Evolutionary conservation across 2,329 filamentous ascomycete species (phyloP), one percentile per base, ranked within the genome.

Genomic region (Periglandula ipomoeae): DNA sequence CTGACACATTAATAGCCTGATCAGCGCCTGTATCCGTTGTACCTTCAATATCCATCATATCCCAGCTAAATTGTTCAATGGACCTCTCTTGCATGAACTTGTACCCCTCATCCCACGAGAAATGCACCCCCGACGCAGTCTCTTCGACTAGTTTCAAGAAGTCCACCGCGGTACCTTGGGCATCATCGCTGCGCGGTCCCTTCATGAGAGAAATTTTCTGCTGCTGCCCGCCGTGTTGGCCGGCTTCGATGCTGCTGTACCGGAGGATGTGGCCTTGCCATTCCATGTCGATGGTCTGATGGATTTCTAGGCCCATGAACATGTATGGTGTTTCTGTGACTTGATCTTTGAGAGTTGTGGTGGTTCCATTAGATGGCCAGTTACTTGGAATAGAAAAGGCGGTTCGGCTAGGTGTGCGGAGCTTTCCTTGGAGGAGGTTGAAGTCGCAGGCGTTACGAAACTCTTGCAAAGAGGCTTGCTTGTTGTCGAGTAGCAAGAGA

Each of bases 291-390:
- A 73, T 61, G 22, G 65, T 61, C 50, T 74, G 73, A 41, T 72
- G 74, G 35, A 80, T 65, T 55, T 81, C 76, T 2, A 78, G 65
- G 7, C 76, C 75, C 43, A 68, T 65, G 58, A 79, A 78, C 15
- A 67, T 48, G 56, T 68, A 70, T 11, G 56, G 51, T 3, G 67
- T 41, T 37, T 62, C 50, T 41, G 22, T 46, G 44, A 47, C 20
- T 2, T 40, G 24, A 7, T 32, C 30, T n/a, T n/a, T 19, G 1
- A 40, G 41, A 32, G 19, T 30, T n/a, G 4, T 27, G 34, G 9
- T 44, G 34, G 6, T 30, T 27, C 17, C 46, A 24, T 20, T n/a
- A 20, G 30, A 50, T 41, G 34, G 20, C 19, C 63, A 57, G 13
- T 53, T 52, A 7, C 50, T 48, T 2, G 66, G 66, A 19, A 70